Evolutionary conservation across 2,329 filamentous ascomycete species (phyloP).

Genomic region (Atkinsonella texensis): DNA sequence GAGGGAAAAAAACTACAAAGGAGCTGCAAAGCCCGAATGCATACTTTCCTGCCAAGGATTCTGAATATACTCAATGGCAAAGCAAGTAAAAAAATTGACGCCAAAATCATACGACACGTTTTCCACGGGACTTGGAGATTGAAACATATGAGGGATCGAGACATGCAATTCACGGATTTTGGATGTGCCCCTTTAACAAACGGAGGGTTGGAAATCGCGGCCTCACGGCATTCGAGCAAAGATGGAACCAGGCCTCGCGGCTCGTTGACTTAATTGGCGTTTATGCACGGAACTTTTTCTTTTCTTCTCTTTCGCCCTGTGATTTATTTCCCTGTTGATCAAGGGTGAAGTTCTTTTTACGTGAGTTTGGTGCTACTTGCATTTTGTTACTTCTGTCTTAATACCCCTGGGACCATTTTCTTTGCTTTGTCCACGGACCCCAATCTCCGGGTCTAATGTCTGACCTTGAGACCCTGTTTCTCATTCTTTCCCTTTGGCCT

Average conservation of each 20-base stretch:
- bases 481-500: background rate
- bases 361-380: background rate
- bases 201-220: constrained; percentile 8
- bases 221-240: constrained; percentile 17
- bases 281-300: background rate
- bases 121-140: background rate
- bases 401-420: background rate
- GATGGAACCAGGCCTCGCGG: constrained; percentile 18
- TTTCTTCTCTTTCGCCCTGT: background rate
- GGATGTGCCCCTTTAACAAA: constrained; percentile 6
- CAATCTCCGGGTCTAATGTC: background rate
- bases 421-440: background rate
- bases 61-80: background rate
- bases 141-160: constrained; percentile 1
- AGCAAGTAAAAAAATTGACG: background rate
- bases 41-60: background rate
- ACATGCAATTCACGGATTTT: background rate
- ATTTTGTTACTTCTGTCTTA: background rate
- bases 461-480: background rate
- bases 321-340: background rate
- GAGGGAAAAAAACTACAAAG: background rate
- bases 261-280: constrained; percentile 10
- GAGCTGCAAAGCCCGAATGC: background rate
- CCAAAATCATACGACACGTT: background rate
- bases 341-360: background rate